Evolutionary conservation across 2,329 filamentous ascomycete genomes (phyloP).

Genomic region (Arthroderma sp.): DNA sequence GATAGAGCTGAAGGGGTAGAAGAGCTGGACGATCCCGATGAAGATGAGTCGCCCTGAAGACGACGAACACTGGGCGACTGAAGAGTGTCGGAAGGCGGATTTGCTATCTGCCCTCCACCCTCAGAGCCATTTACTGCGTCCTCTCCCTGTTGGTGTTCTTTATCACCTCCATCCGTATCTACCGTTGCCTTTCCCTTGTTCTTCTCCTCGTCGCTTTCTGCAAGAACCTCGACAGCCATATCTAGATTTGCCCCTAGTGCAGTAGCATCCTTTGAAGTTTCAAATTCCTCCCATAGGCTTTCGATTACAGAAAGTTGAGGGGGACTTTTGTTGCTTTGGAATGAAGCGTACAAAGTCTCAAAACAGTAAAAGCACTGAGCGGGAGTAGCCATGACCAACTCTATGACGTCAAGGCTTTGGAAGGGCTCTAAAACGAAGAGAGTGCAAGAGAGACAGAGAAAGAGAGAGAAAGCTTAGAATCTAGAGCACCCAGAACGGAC

Average conservation of each 20-base stretch:
- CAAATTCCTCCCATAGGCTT: conserved; percentile 49
- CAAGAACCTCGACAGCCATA: conserved; percentile 10
- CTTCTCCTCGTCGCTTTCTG: not conserved
- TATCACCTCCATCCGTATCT: conserved; percentile 9
- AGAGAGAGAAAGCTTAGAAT: too few species aligned
- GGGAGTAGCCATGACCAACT: conserved; percentile 58
- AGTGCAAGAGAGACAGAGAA: too few species aligned
- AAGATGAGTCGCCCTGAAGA: conserved; percentile 19
- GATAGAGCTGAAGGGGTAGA: conserved; percentile 34
- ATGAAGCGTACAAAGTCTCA: conserved; percentile 65
- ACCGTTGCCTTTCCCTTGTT: conserved; percentile 4
- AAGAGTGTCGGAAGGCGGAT: conserved; percentile 14
- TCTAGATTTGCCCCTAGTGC: conserved; percentile 17
- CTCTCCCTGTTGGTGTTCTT: conserved; percentile 14
- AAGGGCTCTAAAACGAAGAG: not conserved
- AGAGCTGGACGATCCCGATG: conserved; percentile 27
- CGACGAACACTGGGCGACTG: conserved; percentile 22
- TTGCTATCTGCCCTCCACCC: conserved; percentile 7
- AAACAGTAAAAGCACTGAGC: conserved; percentile 91
- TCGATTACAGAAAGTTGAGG: conserved; percentile 57
- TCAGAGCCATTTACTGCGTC: conserved; percentile 9
- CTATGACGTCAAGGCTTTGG: not conserved
- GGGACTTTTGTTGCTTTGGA: conserved; percentile 51
- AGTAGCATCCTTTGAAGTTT: conserved; percentile 20
- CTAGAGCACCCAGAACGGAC: too few species aligned